Conservation (phyloP, 164 flowering plant species). For the Annona squamosa region DNA sequence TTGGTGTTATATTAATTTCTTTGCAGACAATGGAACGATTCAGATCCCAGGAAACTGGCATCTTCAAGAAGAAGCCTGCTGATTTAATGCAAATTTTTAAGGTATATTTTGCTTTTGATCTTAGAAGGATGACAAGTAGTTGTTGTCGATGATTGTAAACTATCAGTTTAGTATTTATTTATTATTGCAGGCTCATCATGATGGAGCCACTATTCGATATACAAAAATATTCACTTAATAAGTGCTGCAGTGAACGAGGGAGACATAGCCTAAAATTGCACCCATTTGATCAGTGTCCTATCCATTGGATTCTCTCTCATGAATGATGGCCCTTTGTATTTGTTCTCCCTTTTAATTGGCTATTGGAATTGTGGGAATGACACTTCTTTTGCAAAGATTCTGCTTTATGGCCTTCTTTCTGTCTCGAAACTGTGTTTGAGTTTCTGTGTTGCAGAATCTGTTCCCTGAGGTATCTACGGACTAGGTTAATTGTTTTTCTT, state of each 20-base stretch:
- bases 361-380: no score
- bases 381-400: no score
- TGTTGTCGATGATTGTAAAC: not conserved
- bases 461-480: no score
- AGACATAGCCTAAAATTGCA: not conserved
- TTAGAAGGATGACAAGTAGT: not conserved
- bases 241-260: not conserved
- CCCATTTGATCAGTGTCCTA: not conserved
- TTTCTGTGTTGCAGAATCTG: no score
- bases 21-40: slow-evolving; percentile 85
- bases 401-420: no score
- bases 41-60: slow-evolving; percentile 72
- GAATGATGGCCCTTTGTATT: no score
- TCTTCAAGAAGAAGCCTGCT: slow-evolving; percentile 88
- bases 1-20: slow-evolving; percentile 1
- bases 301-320: no score
- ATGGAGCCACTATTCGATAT: not conserved
- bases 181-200: not conserved
- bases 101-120: slow-evolving; percentile 32
- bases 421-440: no score
- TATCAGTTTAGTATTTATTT: not conserved
- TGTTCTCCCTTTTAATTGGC: no score
- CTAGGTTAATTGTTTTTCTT: no score
- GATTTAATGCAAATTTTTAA: slow-evolving; percentile 94
- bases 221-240: not conserved